These are phyloP conservation scores for Nelumbo lutea DNA, from an alignment of 164 flowering plant species.

Conservation along the genomic window DNA sequence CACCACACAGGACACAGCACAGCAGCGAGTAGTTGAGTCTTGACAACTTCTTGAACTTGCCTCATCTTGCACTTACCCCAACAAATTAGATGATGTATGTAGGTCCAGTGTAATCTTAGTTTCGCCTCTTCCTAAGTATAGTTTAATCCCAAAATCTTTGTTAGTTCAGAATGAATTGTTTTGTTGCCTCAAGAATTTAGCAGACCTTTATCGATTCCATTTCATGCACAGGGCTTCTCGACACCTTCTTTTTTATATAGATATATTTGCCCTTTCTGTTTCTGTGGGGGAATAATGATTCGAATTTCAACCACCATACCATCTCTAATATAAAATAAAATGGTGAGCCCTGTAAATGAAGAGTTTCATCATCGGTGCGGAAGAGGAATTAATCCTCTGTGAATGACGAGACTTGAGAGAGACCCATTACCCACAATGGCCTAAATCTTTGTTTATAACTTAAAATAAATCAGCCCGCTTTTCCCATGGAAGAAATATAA, in stretches of 20 bases:
- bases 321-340: neutral
- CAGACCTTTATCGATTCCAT: too few relatives aligned
- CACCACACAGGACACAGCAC: neutral
- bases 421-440: neutral
- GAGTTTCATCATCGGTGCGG: neutral
- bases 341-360: neutral
- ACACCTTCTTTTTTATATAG: neutral
- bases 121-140: neutral
- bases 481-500: neutral
- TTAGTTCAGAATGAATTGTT: neutral
- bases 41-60: slow-evolving; percentile 6
- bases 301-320: neutral
- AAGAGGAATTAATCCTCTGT: too few relatives aligned
- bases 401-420: too few relatives aligned
- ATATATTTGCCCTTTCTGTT: neutral
- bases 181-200: neutral
- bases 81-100: neutral
- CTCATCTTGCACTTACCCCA: neutral
- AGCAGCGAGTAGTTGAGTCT: neutral
- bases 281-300: neutral
- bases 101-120: neutral
- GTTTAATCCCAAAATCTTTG: neutral
- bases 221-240: too few relatives aligned
- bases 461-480: neutral
- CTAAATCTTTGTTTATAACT: neutral